Base-by-base conservation (phyloP, 225 moss, liverwort and hornwort genomes). In the Pleurozium schreberi region DNA sequence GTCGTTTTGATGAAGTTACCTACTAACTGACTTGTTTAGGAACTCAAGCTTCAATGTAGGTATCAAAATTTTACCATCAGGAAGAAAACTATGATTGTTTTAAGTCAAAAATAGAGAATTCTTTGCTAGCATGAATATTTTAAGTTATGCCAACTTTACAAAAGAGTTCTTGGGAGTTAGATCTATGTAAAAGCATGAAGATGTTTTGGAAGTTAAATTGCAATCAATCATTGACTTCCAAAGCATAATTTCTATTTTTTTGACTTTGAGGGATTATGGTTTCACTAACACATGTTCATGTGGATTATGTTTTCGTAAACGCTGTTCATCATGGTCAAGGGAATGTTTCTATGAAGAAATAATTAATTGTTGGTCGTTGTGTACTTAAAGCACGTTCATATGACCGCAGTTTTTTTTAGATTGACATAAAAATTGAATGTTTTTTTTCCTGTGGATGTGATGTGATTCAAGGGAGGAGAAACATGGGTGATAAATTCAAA, bases 401-500 rank as follows among this genome's bases (percentile, higher is more conserved):
- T 49, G 53, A 61, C 21, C 47, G 12, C 21, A 66, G 21, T 16
- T 14, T 38, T 49, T 75, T 33, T 21, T 49, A 27, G 20, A 13
- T 58, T 13, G 74, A 36, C 19, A 71, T 30, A 22, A 23, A n/a
- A 75, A 25, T 26, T 81, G 12, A 14, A 75, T 71, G 28, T 16
- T n/a, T 40, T 34, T 69, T 65, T 63, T 58, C 31, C 10, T 81
- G 55, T 60, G 68, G 57, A 12, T 65, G 82, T 86, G 57, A 12
- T 65, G 82, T 86, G 79, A 43, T 79, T 36, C 18, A 90, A 98
- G 98, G 96, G 96, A 77, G 98, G 98, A 67, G 95, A 96, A 82
- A 95, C 92, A 17, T 98, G 96, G 96, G 83, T 95, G 57, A 76
- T 98, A 11, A 96, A 96, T 68, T 90, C 94, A 30, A 86, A 88